phyloP scores from a whole-genome alignment of 1,284 basidiomycete genomes.

The Neolentinus lepideus region DNA sequence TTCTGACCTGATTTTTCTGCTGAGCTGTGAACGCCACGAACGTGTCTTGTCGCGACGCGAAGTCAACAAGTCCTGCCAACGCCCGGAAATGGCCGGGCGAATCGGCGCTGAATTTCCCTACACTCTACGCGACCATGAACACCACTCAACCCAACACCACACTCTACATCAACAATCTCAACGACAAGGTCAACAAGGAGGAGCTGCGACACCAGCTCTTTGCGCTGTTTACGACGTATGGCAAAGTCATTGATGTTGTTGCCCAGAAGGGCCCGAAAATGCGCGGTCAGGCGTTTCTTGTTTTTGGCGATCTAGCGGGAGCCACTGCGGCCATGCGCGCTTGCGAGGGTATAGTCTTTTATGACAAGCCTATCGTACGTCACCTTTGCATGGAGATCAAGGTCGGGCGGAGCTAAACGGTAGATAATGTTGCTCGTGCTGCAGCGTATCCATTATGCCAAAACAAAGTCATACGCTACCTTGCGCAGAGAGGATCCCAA shows the following conservation, averaged over 20 bases:
- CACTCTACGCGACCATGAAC: slow-evolving; percentile 14
- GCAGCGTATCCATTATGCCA: slow-evolving; percentile 85
- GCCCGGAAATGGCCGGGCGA: not conserved
- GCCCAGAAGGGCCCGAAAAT: slow-evolving; percentile 86
- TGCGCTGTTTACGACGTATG: slow-evolving; percentile 89
- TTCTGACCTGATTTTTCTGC: not conserved
- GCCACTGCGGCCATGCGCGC: slow-evolving; percentile 90
- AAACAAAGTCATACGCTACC: slow-evolving; percentile 80
- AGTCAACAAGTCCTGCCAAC: not conserved
- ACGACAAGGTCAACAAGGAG: slow-evolving; percentile 90
- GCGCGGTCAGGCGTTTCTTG: slow-evolving; percentile 95
- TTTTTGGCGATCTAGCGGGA: slow-evolving; percentile 83
- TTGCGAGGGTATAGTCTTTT: slow-evolving; percentile 88
- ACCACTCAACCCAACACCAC: slow-evolving; percentile 76
- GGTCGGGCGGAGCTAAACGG: not conserved
- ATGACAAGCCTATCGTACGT: slow-evolving; percentile 85
- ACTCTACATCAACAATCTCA: slow-evolving; percentile 92
- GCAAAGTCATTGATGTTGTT: slow-evolving; percentile 89
- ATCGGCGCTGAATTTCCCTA: not conserved
- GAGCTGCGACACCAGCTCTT: slow-evolving; percentile 84
- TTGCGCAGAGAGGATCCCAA: slow-evolving; percentile 65
- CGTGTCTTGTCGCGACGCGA: not conserved
- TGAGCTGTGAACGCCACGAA: slow-evolving; percentile 1
- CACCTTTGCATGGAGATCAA: not conserved
- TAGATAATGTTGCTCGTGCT: not conserved